Conservation (phyloP, 768 basidiomycete species). For the Pulveroboletus sp. region DNA sequence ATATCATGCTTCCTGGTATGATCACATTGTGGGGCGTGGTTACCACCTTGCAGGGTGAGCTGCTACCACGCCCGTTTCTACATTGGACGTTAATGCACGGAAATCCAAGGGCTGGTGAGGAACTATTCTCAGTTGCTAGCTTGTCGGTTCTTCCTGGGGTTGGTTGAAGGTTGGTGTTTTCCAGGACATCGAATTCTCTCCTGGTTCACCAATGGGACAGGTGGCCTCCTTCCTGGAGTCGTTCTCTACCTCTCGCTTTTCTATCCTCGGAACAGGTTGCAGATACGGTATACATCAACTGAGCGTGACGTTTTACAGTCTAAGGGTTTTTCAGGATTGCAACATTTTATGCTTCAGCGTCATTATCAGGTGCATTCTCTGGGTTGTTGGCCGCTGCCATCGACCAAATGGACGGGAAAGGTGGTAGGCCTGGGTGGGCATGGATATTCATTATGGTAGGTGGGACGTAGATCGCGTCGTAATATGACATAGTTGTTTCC, state of each 20-base stretch:
- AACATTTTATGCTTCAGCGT: slow-evolving; percentile 40
- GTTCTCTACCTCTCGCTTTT: slow-evolving; percentile 55
- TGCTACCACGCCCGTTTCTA: background rate
- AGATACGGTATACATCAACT: slow-evolving; percentile 14
- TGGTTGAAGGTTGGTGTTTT: slow-evolving; percentile 48
- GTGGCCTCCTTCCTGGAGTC: slow-evolving; percentile 56
- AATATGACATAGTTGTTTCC: background rate
- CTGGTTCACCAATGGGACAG: slow-evolving; percentile 25
- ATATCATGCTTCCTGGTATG: slow-evolving; percentile 58
- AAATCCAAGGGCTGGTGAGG: slow-evolving; percentile 39
- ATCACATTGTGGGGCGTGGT: slow-evolving; percentile 62
- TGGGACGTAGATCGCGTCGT: background rate
- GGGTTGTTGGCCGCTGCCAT: slow-evolving; percentile 63
- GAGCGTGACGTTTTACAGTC: background rate
- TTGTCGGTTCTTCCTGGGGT: slow-evolving; percentile 49
- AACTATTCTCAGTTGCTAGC: slow-evolving; percentile 54
- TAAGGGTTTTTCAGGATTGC: too few species aligned
- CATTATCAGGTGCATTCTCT: slow-evolving; percentile 59
- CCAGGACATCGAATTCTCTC: background rate
- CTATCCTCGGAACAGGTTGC: slow-evolving; percentile 31
- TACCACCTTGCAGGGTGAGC: slow-evolving; percentile 52
- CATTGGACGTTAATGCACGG: background rate
- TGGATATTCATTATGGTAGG: slow-evolving; percentile 42
- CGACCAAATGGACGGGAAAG: slow-evolving; percentile 48
- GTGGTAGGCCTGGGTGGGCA: slow-evolving; percentile 54